Conservation (phyloP, 768 basidiomycete genomes). For the Rhizopogon sp. region DNA sequence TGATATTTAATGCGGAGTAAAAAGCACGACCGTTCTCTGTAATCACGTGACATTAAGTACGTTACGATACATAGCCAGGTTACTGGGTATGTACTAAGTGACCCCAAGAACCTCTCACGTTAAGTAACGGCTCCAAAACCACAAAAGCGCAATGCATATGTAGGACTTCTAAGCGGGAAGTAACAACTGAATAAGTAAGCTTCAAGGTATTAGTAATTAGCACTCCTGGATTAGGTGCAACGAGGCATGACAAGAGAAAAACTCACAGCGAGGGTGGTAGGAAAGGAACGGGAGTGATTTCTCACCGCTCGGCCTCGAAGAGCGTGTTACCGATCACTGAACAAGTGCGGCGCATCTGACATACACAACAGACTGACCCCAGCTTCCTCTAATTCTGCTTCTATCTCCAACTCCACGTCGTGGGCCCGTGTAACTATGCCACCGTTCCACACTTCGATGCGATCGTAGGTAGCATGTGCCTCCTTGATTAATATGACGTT, state of each 20-base stretch:
- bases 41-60: too few relatives aligned
- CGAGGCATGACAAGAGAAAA: not conserved
- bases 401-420: conserved; percentile 53
- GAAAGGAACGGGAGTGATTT: not conserved
- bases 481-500: conserved; percentile 58
- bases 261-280: not conserved
- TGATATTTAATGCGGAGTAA: too few relatives aligned
- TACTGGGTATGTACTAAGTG: too few relatives aligned
- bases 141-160: too few relatives aligned
- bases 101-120: too few relatives aligned
- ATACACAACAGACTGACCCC: conserved; percentile 63
- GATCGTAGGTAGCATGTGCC: conserved; percentile 65
- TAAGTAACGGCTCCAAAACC: not conserved
- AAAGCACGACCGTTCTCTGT: too few relatives aligned
- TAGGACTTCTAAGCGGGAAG: not conserved
- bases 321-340: conserved; percentile 45
- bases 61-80: too few relatives aligned
- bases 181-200: not conserved
- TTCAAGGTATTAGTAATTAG: not conserved
- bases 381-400: conserved; percentile 64
- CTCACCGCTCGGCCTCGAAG: not conserved
- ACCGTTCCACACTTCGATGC: conserved; percentile 56
- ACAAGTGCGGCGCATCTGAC: conserved; percentile 57
- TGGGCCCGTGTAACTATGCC: conserved; percentile 49
- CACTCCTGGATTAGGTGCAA: not conserved